Conservation (phyloP, 1,284 basidiomycete species). For the Pisolithus thermaeus region DNA sequence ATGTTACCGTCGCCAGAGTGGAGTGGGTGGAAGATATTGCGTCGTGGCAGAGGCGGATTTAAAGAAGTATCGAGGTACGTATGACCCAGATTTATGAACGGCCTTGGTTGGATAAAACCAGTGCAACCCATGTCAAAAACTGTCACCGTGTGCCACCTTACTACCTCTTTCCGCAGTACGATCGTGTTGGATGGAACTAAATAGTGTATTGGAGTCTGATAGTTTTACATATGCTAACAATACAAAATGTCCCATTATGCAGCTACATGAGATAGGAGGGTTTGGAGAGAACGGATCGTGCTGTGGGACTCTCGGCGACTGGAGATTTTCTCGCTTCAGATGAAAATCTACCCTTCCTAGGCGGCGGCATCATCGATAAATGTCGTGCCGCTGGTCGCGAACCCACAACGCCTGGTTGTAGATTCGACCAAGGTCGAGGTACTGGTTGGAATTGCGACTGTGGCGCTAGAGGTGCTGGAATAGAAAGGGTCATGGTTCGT, state of each 20-base stretch:
- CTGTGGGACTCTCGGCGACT: neutral
- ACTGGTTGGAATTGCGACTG: neutral
- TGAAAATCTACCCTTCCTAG: neutral
- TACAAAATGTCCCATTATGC: slow-evolving; percentile 3
- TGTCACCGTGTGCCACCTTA: neutral
- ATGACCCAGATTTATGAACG: no score
- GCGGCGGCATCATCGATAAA: slow-evolving; percentile 15
- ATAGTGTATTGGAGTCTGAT: neutral
- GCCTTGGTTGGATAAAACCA: no score
- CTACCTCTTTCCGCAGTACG: neutral
- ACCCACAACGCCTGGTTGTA: neutral
- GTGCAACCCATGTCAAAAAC: neutral
- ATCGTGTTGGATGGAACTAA: no score
- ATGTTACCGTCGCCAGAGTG: slow-evolving; percentile 11
- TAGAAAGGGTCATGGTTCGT: slow-evolving; percentile 2
- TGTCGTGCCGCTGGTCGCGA: slow-evolving; percentile 10
- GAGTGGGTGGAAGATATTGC: neutral
- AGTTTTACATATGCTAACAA: neutral
- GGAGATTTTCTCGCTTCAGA: slow-evolving; percentile 3
- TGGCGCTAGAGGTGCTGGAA: neutral
- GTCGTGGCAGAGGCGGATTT: neutral
- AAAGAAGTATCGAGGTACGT: no score
- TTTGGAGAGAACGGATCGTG: slow-evolving; percentile 13
- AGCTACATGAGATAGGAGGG: slow-evolving; percentile 19
- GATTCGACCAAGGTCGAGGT: neutral